Base-by-base conservation (phyloP, 495 filamentous ascomycete species). In the Immersiella caudata region DNA sequence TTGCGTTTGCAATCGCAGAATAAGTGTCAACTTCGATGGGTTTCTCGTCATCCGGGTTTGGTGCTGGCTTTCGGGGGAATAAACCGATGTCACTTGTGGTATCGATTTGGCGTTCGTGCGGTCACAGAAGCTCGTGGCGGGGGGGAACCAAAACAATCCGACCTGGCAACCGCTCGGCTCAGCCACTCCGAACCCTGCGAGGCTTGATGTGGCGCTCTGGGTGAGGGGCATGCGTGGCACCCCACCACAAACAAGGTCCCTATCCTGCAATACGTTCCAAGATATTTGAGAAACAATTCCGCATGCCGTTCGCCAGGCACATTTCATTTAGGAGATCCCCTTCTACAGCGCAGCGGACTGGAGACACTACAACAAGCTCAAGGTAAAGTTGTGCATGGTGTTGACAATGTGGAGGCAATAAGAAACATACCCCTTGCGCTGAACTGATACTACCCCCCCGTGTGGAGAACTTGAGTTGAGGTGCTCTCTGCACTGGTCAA, bases 111-210 rank as follows among this genome's bases (percentile, higher is more conserved):
- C 52, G 21, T 22, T 24, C 22, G 20, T 6, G 8, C 7, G 2
- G n/a, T 22, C 7, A n/a, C 52, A 22, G 9, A 14, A 29, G 61
- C 49, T 40, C 60, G 67, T 26, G 4, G 58, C 20, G 11, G 27
- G 22, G n/a, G 52, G 51, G 22, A 49, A 71, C 55, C 66, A 71
- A 73, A 73, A 73, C 71, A 73, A 69, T 40, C 63, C 36, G 25
- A 66, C 67, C 67, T 8, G 56, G 46, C 67, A 69, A 69, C 67
- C 51, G n/a, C 21, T 22, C 29, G 49, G 35, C 59, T 25, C 2
- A 25, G 33, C 40, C 60, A 62, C 46, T 25, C 49, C 27, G 18
- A 50, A n/a, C 56, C 29, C 1, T 49, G 29, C 25, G 64, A 60
- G 55, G 64, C 55, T 50, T 52, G 63, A 7, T 55, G 20, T 49